phyloP scores from a whole-genome alignment of 1,284 basidiomycete genomes.

The Cryptococcus sp. region DNA sequence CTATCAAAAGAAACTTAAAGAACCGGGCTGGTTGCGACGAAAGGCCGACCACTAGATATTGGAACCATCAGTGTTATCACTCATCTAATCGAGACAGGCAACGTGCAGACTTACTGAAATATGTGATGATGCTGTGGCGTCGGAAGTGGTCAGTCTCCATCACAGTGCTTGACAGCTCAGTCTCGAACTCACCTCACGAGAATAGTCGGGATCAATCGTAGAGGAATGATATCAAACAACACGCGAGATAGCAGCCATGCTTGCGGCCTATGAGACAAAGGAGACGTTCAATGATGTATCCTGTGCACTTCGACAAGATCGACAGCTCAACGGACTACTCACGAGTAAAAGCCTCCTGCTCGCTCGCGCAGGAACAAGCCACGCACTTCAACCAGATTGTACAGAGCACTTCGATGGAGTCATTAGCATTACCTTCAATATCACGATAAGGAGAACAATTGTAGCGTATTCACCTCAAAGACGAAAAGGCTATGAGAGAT shows the following conservation, averaged over 20 bases:
- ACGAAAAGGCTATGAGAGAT: conserved; percentile 80
- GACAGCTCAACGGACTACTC: conserved; percentile 6
- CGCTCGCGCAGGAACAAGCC: conserved; percentile 84
- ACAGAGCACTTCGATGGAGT: conserved; percentile 62
- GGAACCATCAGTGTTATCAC: conserved; percentile 39
- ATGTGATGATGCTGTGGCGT: conserved; percentile 60
- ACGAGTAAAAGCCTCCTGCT: conserved; percentile 69
- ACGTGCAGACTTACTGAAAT: conserved; percentile 60
- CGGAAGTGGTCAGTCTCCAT: not conserved
- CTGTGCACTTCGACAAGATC: too few species aligned
- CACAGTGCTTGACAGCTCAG: not conserved
- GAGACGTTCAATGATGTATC: too few species aligned
- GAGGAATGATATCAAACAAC: conserved; percentile 78
- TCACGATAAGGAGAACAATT: not conserved
- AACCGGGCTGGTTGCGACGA: conserved; percentile 66
- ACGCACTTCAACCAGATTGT: conserved; percentile 77
- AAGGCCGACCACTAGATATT: conserved; percentile 69
- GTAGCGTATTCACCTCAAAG: conserved; percentile 58
- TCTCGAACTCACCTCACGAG: conserved; percentile 59
- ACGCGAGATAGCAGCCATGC: conserved; percentile 83
- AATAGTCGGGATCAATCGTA: conserved; percentile 80
- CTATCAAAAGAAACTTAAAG: conserved; percentile 79
- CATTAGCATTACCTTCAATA: not conserved
- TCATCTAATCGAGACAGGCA: not conserved
- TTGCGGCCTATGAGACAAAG: conserved; percentile 63